These are phyloP conservation scores for Serendipita sp. DNA, from an alignment of 768 basidiomycete genomes.

Conservation along the genomic window DNA sequence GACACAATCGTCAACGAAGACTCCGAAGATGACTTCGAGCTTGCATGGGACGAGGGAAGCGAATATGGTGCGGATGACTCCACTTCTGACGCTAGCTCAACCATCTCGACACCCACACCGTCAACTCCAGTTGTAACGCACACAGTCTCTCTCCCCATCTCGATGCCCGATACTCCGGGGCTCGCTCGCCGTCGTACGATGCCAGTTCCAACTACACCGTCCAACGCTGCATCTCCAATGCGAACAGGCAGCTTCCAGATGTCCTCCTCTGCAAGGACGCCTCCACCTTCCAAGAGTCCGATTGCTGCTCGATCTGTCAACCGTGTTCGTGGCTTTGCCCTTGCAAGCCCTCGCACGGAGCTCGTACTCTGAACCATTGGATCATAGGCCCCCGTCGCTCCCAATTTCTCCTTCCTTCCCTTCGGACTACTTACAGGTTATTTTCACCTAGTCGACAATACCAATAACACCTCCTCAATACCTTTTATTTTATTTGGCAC, in stretches of 20 bases:
- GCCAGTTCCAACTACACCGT: background rate
- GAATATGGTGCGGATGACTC: background rate
- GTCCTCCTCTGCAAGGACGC: background rate
- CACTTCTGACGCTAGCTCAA: background rate
- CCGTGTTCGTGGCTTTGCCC: background rate
- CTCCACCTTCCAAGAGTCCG: background rate
- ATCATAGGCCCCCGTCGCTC: too few relatives aligned
- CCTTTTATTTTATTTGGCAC: too few relatives aligned
- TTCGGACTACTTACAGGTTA: too few relatives aligned
- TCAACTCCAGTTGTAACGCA: background rate
- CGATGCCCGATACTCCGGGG: background rate
- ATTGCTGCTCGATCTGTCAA: background rate
- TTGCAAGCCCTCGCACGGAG: constrained; percentile 1
- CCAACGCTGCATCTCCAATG: background rate
- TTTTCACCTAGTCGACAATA: too few relatives aligned
- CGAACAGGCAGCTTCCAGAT: background rate
- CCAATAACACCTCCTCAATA: too few relatives aligned
- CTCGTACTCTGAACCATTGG: background rate
- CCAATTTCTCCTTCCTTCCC: too few relatives aligned
- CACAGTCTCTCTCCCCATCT: background rate
- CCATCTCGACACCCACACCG: background rate
- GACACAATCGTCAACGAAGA: background rate
- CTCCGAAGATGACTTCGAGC: constrained; percentile 1
- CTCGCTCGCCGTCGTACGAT: background rate
- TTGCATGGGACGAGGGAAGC: background rate